Percentiles rank a stretch among this genome's conserved stretches.
These are phyloP conservation scores for Trypanosoma scelopori DNA, from an alignment of 208 protist species.

Conservation along the genomic window DNA sequence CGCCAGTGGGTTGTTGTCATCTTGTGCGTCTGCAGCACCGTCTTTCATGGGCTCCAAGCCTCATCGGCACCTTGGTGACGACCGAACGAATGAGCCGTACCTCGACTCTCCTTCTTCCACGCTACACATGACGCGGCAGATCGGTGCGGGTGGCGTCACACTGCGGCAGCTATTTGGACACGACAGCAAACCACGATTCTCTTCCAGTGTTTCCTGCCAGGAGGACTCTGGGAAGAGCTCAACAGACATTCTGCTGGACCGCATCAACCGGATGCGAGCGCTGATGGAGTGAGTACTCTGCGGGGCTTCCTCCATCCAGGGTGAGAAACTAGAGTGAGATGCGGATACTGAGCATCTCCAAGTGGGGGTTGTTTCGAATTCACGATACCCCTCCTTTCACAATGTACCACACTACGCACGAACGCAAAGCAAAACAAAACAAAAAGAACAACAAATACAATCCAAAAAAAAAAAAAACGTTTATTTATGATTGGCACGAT, in stretches of 20 bases:
- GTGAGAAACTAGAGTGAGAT: too few species aligned
- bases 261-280: slow-evolving; percentile 18
- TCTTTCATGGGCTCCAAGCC: background rate
- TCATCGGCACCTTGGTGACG: slow-evolving; percentile 1
- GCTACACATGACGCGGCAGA: background rate
- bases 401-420: too few species aligned
- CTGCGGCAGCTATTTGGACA: slow-evolving; percentile 14
- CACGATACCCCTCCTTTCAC: too few species aligned
- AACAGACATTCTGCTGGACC: slow-evolving; percentile 19
- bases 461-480: background rate
- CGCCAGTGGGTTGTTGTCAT: too few species aligned
- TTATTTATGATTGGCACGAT: background rate
- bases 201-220: background rate
- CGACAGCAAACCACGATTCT: background rate
- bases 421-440: too few species aligned
- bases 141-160: slow-evolving; percentile 1
- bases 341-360: too few species aligned
- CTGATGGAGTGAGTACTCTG: slow-evolving; percentile 14
- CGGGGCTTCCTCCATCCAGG: background rate
- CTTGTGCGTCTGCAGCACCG: background rate
- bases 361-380: too few species aligned
- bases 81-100: slow-evolving; percentile 2
- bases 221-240: background rate
- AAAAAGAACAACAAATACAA: background rate
- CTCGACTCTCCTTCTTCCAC: background rate